Evolutionary conservation across 495 filamentous ascomycete genomes (phyloP).

Genomic region (Aspergillus homomorphus): DNA sequence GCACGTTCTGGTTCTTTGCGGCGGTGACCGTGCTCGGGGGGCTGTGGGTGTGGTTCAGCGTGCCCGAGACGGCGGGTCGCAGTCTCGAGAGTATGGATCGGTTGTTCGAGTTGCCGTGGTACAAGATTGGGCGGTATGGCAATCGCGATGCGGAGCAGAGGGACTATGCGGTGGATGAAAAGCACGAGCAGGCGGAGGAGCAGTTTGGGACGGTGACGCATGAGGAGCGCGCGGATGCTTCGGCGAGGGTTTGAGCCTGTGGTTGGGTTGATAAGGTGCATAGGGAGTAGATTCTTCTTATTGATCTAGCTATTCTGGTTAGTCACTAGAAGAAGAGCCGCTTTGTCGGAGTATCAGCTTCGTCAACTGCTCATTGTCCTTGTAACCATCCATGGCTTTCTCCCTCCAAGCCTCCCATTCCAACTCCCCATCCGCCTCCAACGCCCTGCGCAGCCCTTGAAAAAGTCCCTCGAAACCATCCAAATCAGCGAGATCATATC

Average conservation of each 20-base stretch:
- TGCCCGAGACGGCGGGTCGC: conserved; percentile 44
- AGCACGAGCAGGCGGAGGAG: conserved; percentile 24
- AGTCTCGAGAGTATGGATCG: conserved; percentile 58
- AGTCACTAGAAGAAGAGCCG: too few relatives aligned
- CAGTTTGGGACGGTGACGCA: conserved; percentile 5
- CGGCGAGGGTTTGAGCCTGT: neutral
- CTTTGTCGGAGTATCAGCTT: too few relatives aligned
- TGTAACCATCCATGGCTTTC: too few relatives aligned
- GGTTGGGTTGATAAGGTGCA: too few relatives aligned
- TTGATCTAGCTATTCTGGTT: too few relatives aligned
- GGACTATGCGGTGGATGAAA: conserved; percentile 35
- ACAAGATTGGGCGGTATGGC: conserved; percentile 59
- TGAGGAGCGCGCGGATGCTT: neutral
- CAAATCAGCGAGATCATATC: too few relatives aligned
- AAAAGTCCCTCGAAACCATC: too few relatives aligned
- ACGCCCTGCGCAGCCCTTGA: too few relatives aligned
- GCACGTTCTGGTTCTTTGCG: conserved; percentile 69
- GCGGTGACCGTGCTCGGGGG: conserved; percentile 57
- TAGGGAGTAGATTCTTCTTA: too few relatives aligned
- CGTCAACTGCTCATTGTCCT: too few relatives aligned
- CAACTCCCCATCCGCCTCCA: too few relatives aligned
- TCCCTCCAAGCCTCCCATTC: too few relatives aligned
- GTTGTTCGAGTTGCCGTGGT: conserved; percentile 66
- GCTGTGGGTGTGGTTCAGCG: conserved; percentile 55
- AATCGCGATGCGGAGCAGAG: conserved; percentile 52